Evolutionary conservation across 495 filamentous ascomycete species (phyloP).

Genomic region (Talaromyces ruber): DNA sequence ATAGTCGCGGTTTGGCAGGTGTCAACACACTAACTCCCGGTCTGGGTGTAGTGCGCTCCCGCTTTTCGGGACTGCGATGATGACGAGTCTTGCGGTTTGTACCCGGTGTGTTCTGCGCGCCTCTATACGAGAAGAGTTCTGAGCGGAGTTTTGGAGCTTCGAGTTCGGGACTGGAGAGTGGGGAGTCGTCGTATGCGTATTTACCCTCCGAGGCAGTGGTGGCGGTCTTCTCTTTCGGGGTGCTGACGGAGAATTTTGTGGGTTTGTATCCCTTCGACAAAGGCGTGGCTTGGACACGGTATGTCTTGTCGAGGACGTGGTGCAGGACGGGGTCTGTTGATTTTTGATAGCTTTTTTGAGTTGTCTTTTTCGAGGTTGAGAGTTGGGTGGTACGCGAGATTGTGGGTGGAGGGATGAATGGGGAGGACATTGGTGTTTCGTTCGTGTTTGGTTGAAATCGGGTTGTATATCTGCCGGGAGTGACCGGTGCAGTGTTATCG

Average conservation of each 20-base stretch:
- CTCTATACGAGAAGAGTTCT: constrained; percentile 75
- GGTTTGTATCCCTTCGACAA: constrained; percentile 42
- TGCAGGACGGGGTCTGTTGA: constrained; percentile 69
- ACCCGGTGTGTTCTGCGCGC: constrained; percentile 21
- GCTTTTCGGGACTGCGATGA: constrained; percentile 17
- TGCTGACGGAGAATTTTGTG: constrained; percentile 26
- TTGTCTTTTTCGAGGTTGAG: constrained; percentile 21
- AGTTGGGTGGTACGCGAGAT: constrained; percentile 21
- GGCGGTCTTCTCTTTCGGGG: constrained; percentile 23
- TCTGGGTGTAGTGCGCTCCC: constrained; percentile 35
- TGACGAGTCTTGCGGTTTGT: constrained; percentile 25
- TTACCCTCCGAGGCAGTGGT: too few species aligned
- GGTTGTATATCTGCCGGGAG: constrained; percentile 23
- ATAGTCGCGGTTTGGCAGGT: constrained; percentile 32
- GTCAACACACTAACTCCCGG: constrained; percentile 78
- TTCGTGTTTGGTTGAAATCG: constrained; percentile 15
- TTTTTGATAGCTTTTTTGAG: constrained; percentile 20
- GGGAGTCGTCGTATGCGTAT: constrained; percentile 40
- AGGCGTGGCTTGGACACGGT: constrained; percentile 86
- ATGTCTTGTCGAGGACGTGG: constrained; percentile 84
- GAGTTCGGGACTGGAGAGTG: constrained; percentile 68
- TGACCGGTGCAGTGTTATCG: constrained; percentile 21
- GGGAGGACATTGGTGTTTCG: constrained; percentile 34
- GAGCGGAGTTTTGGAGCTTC: constrained; percentile 73
- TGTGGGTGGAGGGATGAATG: constrained; percentile 38